phyloP scores from a whole-genome alignment of 2,329 filamentous ascomycete species.

The Ophiostoma fasciatum region DNA sequence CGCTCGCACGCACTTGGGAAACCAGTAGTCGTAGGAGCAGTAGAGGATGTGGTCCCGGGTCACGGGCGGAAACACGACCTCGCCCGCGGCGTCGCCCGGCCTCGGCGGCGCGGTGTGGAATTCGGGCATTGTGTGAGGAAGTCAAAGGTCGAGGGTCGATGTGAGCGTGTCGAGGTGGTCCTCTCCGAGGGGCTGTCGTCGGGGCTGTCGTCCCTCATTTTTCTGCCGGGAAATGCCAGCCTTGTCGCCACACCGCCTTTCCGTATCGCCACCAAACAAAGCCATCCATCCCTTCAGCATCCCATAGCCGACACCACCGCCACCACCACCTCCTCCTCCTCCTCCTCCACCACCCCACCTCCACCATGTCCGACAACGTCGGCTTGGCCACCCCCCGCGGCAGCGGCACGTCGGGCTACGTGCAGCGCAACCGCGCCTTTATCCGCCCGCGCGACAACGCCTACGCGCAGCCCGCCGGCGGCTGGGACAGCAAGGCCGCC shows the following conservation, averaged over 20 bases:
- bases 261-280: not conserved
- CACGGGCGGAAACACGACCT: conserved; percentile 64
- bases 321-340: not conserved
- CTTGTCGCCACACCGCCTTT: conserved; percentile 7
- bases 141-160: conserved; percentile 2
- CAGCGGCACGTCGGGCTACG: conserved; percentile 92
- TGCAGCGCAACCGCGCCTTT: conserved; percentile 87
- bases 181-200: too few species aligned
- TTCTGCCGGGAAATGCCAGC: conserved; percentile 7
- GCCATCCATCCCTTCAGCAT: not conserved
- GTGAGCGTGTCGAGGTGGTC: conserved; percentile 5
- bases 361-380: conserved; percentile 83
- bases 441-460: conserved; percentile 69
- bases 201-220: too few species aligned
- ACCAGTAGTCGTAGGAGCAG: conserved; percentile 90
- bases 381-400: conserved; percentile 88
- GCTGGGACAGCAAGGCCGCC: conserved; percentile 64
- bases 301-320: too few species aligned
- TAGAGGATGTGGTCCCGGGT: conserved; percentile 79
- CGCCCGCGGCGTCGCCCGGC: conserved; percentile 2
- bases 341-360: not conserved
- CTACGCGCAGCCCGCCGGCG: conserved; percentile 61
- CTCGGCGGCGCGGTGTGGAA: conserved; percentile 12
- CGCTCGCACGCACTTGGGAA: conserved; percentile 44
- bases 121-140: conserved; percentile 17